Percentiles rank a stretch among this genome's conserved stretches.
phyloP scores from a whole-genome alignment of 495 filamentous ascomycete species.

The Penicillium daleae region DNA sequence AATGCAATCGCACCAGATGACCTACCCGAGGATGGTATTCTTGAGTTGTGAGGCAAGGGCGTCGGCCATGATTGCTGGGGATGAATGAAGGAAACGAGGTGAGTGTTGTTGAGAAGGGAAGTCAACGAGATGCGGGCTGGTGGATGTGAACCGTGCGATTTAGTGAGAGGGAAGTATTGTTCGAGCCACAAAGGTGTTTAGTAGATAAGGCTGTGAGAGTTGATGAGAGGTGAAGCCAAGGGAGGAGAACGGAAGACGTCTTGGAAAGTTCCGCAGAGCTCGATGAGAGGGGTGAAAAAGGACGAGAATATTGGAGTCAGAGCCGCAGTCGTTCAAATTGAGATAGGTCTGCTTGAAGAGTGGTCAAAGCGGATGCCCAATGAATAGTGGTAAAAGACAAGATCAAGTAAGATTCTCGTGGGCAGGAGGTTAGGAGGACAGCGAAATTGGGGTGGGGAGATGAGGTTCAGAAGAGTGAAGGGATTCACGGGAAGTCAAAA shows the following conservation, averaged over 20 bases:
- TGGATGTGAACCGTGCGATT: background rate
- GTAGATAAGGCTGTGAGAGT: background rate
- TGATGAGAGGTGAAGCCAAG: background rate
- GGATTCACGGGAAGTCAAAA: slow-evolving; percentile 16
- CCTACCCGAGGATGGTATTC: slow-evolving; percentile 71
- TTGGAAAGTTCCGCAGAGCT: background rate
- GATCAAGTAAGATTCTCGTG: slow-evolving; percentile 5
- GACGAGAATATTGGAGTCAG: background rate
- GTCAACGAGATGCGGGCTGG: slow-evolving; percentile 4
- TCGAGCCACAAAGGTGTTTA: background rate
- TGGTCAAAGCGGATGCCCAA: slow-evolving; percentile 15
- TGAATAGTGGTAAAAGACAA: slow-evolving; percentile 1
- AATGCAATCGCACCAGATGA: background rate
- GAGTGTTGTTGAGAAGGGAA: background rate
- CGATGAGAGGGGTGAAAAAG: background rate
- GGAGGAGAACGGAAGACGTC: background rate
- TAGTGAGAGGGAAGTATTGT: slow-evolving; percentile 1
- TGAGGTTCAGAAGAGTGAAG: slow-evolving; percentile 16
- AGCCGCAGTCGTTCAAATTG: slow-evolving; percentile 16
- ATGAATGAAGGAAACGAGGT: background rate
- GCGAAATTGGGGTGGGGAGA: slow-evolving; percentile 9
- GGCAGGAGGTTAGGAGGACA: slow-evolving; percentile 10
- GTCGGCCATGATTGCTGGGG: slow-evolving; percentile 54
- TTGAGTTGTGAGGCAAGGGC: slow-evolving; percentile 70
- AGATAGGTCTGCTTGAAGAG: slow-evolving; percentile 6